Evolutionary conservation across 2,329 filamentous ascomycete species (phyloP).

Genomic region (Diaporthe nobilis): DNA sequence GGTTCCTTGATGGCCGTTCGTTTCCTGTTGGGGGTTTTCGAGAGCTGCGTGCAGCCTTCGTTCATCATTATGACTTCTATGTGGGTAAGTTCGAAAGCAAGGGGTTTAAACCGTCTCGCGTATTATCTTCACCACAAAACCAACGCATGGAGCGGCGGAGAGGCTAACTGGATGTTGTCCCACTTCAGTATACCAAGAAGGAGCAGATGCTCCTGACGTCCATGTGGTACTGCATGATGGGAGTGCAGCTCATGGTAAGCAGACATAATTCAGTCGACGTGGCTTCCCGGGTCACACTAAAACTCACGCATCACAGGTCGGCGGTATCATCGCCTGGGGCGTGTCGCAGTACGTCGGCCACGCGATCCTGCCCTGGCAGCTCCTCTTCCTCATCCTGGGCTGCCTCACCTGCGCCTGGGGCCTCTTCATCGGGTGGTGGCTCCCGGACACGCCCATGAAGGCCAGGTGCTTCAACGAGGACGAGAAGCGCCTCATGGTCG

Average conservation of each 20-base stretch:
- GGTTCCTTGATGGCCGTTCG: conserved; percentile 56
- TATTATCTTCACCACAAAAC: background rate
- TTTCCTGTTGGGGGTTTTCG: conserved; percentile 61
- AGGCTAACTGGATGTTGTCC: too few relatives aligned
- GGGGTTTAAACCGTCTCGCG: too few relatives aligned
- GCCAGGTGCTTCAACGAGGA: conserved; percentile 63
- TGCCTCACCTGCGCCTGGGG: conserved; percentile 53
- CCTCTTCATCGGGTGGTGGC: conserved; percentile 54
- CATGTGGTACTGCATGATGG: conserved; percentile 44
- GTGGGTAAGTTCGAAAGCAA: conserved; percentile 43
- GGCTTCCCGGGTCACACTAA: too few relatives aligned
- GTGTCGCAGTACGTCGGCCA: conserved; percentile 50
- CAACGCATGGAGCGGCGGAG: rapidly evolving
- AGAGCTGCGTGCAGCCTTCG: conserved; percentile 60
- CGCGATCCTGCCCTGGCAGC: conserved; percentile 55
- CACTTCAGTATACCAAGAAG: conserved; percentile 52
- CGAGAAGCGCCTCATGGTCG: conserved; percentile 54
- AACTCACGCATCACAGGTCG: conserved; percentile 43
- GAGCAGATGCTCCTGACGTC: conserved; percentile 52
- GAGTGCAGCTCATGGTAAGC: conserved; percentile 33
- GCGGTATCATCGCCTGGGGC: conserved; percentile 57
- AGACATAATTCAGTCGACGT: background rate
- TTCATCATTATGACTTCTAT: conserved; percentile 59
- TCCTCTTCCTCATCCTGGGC: conserved; percentile 59
- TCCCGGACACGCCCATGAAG: conserved; percentile 66